Percentiles rank a stretch among this genome's conserved stretches.
phyloP scores from a whole-genome alignment of 345 rosid species.

The Hevea brasiliensis region DNA sequence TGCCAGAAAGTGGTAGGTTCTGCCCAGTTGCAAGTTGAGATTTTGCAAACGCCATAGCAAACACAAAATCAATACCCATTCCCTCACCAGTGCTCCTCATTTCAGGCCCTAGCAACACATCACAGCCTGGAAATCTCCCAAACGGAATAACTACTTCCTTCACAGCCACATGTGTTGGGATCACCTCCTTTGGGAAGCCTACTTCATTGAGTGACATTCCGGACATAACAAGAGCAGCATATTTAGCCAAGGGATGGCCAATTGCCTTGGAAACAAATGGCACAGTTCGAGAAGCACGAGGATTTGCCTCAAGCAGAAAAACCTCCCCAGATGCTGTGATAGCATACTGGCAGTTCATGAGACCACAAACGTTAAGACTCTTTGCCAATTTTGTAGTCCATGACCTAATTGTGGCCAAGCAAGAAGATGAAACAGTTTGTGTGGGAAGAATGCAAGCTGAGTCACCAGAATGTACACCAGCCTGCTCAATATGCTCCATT shows the following conservation, averaged over 20 bases:
- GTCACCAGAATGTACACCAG: slow-evolving; percentile 98
- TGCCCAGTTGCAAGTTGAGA: slow-evolving; percentile 95
- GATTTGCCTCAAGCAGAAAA: slow-evolving; percentile 94
- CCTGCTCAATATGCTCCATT: slow-evolving; percentile 99
- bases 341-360: slow-evolving; percentile 95
- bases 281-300: slow-evolving; percentile 94
- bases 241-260: slow-evolving; percentile 92
- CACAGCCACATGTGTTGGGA: slow-evolving; percentile 76
- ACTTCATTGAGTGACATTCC: slow-evolving; percentile 76
- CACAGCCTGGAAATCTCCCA: slow-evolving; percentile 92
- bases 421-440: slow-evolving; percentile 65
- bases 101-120: slow-evolving; percentile 90
- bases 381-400: slow-evolving; percentile 82
- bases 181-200: slow-evolving; percentile 70
- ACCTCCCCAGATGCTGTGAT: slow-evolving; percentile 78
- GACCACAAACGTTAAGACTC: slow-evolving; percentile 84
- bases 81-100: slow-evolving; percentile 98
- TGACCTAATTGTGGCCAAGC: slow-evolving; percentile 68
- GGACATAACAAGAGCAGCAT: slow-evolving; percentile 91
- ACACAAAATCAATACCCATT: slow-evolving; percentile 80
- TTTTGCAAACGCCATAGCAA: slow-evolving; percentile 79
- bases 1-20: slow-evolving; percentile 79
- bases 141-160: slow-evolving; percentile 98
- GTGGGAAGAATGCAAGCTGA: slow-evolving; percentile 95
- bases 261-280: slow-evolving; percentile 98